Evolutionary conservation across 1,284 basidiomycete species (phyloP), one percentile per base, ranked within the genome.

Genomic region (Moesziomyces parantarcticus): DNA sequence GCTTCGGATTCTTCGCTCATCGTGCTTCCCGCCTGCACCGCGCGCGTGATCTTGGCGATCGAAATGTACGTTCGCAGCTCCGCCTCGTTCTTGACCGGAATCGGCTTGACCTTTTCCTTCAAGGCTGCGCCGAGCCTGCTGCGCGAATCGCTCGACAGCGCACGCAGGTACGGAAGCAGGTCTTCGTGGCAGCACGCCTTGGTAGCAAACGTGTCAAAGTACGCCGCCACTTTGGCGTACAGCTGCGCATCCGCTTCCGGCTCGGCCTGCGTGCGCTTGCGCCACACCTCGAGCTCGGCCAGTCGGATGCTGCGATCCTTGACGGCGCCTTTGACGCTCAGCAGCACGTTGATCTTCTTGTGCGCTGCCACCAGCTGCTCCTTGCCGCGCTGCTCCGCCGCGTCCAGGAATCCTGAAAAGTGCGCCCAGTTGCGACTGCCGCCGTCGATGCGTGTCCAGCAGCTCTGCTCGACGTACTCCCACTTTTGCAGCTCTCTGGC

Each of bases 131-230:
- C 16, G 22, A 69, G 21, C 48, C n/a, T 32, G 14, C 78, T 75
- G 18, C 76, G 56, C 3, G 87, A 86, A 45, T 84, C 86, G 29
- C 87, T 84, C 0, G 79, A 71, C 5, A 91, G 84, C 9, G 79
- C 76, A 41, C 89, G 83, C 5, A 85, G 74, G 79, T 91, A 93
- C 5, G 89, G 88, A 68, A 87, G 87, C 45, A 96, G 85, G 76
- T 96, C 93, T 83, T 94, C 92, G 68, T 89, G 92, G 81, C 92
- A 93, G 82, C 91, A 92, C 6, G 90, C 86, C 84, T 94, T 96
- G 81, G 89, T 88, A 13, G 91, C 90, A 77, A 93, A 89, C 59
- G 86, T 86, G 41, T 88, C 86, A 77, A 93, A 89, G 82, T 95
- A 96, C 47, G 87, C 84, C 1, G 48, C 4, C 32, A 58, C 29